A percentile compares a stretch with the other conserved stretches of the same genome.
Evolutionary conservation across 306 rosid species (phyloP).

Genomic region (Trifolium subterraneum): DNA sequence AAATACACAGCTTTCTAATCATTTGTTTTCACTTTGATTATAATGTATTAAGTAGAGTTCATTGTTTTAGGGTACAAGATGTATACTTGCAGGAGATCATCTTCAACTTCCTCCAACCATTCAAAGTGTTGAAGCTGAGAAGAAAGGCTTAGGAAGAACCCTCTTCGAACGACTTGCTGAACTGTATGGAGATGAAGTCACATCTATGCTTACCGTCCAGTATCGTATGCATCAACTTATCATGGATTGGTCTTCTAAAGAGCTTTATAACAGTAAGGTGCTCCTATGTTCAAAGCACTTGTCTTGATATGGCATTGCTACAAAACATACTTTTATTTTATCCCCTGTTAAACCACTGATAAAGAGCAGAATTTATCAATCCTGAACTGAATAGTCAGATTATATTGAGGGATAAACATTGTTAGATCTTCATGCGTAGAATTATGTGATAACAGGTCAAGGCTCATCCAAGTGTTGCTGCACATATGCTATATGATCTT

Average conservation of each 20-base stretch:
- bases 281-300: slow-evolving; percentile 44
- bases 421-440: slow-evolving; percentile 23
- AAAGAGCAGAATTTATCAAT: slow-evolving; percentile 21
- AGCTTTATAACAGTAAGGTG: slow-evolving; percentile 97
- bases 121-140: slow-evolving; percentile 99
- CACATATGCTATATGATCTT: slow-evolving; percentile 77
- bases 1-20: slow-evolving; percentile 9
- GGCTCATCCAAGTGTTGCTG: slow-evolving; percentile 94
- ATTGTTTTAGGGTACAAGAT: slow-evolving; percentile 92
- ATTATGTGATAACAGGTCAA: slow-evolving; percentile 60
- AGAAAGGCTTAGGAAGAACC: slow-evolving; percentile 94
- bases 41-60: slow-evolving; percentile 47
- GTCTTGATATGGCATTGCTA: slow-evolving; percentile 37
- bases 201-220: slow-evolving; percentile 94
- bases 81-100: slow-evolving; percentile 98
- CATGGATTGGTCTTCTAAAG: slow-evolving; percentile 98
- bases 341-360: background rate
- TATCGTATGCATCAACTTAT: slow-evolving; percentile 96
- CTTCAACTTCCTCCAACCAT: slow-evolving; percentile 99
- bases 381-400: slow-evolving; percentile 34
- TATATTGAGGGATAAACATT: slow-evolving; percentile 20
- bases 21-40: slow-evolving; percentile 20
- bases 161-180: slow-evolving; percentile 94
- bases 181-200: slow-evolving; percentile 74
- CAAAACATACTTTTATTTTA: slow-evolving; percentile 23